These are phyloP conservation scores for Imleria badia DNA, from an alignment of 768 basidiomycete genomes.

Conservation along the genomic window DNA sequence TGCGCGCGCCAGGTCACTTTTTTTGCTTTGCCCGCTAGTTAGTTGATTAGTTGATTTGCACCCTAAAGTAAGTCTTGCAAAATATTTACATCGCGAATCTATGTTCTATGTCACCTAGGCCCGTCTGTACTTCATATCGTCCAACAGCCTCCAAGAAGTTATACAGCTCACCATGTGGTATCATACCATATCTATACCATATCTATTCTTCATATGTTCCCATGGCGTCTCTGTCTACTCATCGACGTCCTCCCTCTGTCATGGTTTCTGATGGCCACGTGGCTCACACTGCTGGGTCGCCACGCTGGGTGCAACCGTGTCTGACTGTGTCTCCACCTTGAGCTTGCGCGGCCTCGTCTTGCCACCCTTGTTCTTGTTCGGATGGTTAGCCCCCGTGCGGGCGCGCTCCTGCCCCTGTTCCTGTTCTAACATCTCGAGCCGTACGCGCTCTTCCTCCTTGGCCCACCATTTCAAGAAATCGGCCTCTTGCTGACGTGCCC, in stretches of 20 bases:
- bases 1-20: too few species aligned
- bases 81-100: neutral
- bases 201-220: neutral
- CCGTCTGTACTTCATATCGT: neutral
- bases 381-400: neutral
- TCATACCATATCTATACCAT: neutral
- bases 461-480: constrained; percentile 92
- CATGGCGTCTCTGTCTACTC: neutral
- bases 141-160: neutral
- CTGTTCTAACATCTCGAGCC: constrained; percentile 40
- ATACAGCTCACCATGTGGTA: neutral
- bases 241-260: neutral
- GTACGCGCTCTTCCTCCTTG: constrained; percentile 74
- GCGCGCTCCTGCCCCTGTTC: neutral
- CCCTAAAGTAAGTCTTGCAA: too few species aligned
- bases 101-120: neutral
- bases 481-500: constrained; percentile 59
- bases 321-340: constrained; percentile 1
- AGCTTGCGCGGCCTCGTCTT: constrained; percentile 9
- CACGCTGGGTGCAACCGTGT: neutral
- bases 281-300: constrained; percentile 1
- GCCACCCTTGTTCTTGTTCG: constrained; percentile 2
- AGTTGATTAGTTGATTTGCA: too few species aligned
- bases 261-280: neutral
- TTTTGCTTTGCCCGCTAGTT: too few species aligned